phyloP scores from a whole-genome alignment of 495 filamentous ascomycete species.

The Aspergillus sclerotioniger region DNA sequence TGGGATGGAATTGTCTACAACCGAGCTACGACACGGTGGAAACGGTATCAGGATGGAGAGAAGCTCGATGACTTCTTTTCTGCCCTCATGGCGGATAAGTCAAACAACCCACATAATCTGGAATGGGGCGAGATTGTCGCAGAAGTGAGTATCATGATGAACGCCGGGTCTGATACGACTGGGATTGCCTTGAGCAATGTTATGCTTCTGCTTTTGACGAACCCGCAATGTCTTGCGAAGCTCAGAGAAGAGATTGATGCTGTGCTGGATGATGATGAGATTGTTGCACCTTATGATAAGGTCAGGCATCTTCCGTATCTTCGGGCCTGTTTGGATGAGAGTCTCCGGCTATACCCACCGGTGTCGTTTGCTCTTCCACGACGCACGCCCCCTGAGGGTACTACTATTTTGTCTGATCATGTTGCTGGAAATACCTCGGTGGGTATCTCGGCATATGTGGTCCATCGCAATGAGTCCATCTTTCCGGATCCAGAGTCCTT shows the following conservation, averaged over 20 bases:
- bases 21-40: constrained; percentile 28
- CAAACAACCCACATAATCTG: constrained; percentile 26
- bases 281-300: constrained; percentile 36
- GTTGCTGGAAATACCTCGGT: constrained; percentile 30
- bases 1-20: constrained; percentile 35
- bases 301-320: constrained; percentile 37
- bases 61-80: constrained; percentile 53
- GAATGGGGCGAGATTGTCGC: constrained; percentile 28
- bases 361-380: constrained; percentile 26
- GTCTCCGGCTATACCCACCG: constrained; percentile 37
- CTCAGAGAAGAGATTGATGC: constrained; percentile 55
- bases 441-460: constrained; percentile 21
- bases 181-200: constrained; percentile 45
- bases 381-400: constrained; percentile 28
- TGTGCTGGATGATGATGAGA: constrained; percentile 29
- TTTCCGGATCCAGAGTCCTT: constrained; percentile 25
- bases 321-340: constrained; percentile 41
- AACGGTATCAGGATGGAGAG: constrained; percentile 40
- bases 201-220: constrained; percentile 52
- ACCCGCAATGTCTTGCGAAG: constrained; percentile 45
- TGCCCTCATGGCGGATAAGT: constrained; percentile 48
- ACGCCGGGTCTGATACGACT: constrained; percentile 54
- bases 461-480: constrained; percentile 23
- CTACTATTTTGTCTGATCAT: constrained; percentile 26
- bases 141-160: constrained; percentile 38